These are phyloP conservation scores for Phytophthora constricta DNA, from an alignment of 352 stramenopile genomes.

Conservation along the genomic window DNA sequence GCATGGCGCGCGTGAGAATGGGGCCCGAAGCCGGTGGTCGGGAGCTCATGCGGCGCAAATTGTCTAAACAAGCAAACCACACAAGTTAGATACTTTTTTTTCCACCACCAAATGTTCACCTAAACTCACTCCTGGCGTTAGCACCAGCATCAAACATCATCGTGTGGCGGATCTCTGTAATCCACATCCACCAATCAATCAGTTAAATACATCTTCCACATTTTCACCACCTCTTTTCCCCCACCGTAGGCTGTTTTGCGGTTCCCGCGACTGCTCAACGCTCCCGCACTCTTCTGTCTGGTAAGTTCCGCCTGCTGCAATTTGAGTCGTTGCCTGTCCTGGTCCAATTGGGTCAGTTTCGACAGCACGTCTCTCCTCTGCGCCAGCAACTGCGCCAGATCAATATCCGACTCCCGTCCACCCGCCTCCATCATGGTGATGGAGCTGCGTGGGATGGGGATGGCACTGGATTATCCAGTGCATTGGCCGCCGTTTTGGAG, in stretches of 20 bases:
- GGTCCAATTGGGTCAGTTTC: conserved; percentile 65
- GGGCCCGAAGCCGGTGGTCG: conserved; percentile 47
- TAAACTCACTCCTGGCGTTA: conserved; percentile 9
- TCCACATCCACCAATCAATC: not conserved
- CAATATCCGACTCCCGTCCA: conserved; percentile 82
- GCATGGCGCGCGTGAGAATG: conserved; percentile 51
- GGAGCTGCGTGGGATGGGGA: conserved; percentile 44
- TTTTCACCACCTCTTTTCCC: conserved; percentile 24
- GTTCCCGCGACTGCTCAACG: conserved; percentile 21
- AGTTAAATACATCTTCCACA: not conserved
- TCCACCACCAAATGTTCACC: not conserved
- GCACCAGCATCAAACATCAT: conserved; percentile 41
- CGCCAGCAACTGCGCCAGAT: conserved; percentile 71
- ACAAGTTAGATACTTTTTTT: too few species aligned
- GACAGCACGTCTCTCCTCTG: conserved; percentile 83
- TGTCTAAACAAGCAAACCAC: conserved; percentile 40
- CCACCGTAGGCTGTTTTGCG: conserved; percentile 55
- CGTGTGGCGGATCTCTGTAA: conserved; percentile 40
- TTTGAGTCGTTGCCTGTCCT: not conserved
- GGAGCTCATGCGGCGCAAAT: conserved; percentile 66
- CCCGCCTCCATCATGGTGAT: conserved; percentile 39
- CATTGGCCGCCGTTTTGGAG: conserved; percentile 77
- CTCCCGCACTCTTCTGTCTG: conserved; percentile 42
- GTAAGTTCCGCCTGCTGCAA: conserved; percentile 51
- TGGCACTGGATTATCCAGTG: conserved; percentile 76